Evolutionary conservation across 441 rosid genomes (phyloP), one percentile per base, ranked within the genome.

Genomic region (Populus hybrid): DNA sequence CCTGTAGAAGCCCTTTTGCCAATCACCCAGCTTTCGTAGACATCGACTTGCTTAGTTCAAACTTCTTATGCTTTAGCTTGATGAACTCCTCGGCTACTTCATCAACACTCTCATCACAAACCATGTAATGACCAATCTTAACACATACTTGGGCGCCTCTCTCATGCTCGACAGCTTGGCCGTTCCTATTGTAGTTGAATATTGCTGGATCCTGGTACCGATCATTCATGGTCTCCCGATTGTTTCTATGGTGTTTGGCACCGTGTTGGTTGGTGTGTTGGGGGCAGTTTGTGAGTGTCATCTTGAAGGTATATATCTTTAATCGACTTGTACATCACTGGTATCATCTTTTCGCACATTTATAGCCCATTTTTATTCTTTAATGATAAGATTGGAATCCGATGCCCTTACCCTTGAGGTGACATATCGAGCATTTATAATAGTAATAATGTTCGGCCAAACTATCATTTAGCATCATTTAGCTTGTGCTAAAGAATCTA

Each of bases 71-170:
- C 84, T 88, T 81, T 4, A 83, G 67, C 83, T 59, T 75, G 73
- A 91, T 90, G 38, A 88, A 94, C 18, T 86, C 85, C 38, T 90
- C 95, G 23, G 98, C 93, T 76, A 84, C 93, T 54, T 59, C 77
- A 77, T 94, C 85, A 38, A 94, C 83, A 72, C 79, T 82, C 64
- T 85, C 85, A 38, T 64, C 7, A 5, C 69, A 63, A 10, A 81
- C 38, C 70, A 67, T 23, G 30, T 59, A 2, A 21, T 46, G n/a
- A 18, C 61, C 61, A 54, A 54, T 3, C 61, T 6, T 54, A 54
- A 54, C 61, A 54, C 61, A 54, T 16, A 54, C 61, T 1, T 16
- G 61, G 36, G 46, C 3, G 20, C 46, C 20, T 68, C 11, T 59
- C 40, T 57, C 40, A 1, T 68, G 2, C n/a, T 83, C 83, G 4